Evolutionary conservation across 2,329 filamentous ascomycete genomes (phyloP), one percentile per base, ranked within the genome.

Genomic region (Stagonosporopsis rhizophila): DNA sequence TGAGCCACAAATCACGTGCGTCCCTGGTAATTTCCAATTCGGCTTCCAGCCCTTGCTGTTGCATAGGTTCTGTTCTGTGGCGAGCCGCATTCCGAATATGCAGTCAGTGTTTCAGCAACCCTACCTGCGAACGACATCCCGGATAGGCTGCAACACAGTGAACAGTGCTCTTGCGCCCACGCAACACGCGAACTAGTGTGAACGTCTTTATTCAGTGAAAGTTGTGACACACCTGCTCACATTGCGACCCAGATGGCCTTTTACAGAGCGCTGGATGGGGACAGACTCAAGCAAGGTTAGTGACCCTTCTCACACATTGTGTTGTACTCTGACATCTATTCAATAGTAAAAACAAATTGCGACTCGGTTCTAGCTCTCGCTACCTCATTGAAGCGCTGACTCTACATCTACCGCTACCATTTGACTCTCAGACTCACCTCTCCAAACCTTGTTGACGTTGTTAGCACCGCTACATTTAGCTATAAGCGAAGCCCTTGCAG

Each of bases 81-180:
- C 47, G 57, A 50, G 55, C 49, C 52, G 52, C 50, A 46, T 53
- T 32, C 56, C 39, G 49, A 51, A 37, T 47, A 51, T 58, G 62
- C 53, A 54, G 49, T 58, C 47, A 53, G 55, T 51, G 66, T 69
- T 70, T 72, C 66, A 67, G 39, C 44, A 44, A 44, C 51, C 51
- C 51, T 51, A 61, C 49, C 64, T 53, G 53, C 62, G 62, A 64
- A 42, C 50, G 38, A 50, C 42, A 42, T 42, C 42, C 38, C 60
- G 67, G 64, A 61, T 64, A 69, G 67, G 58, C 68, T 63, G 67
- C 66, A 64, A 68, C 67, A 70, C 69, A 62, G 60, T 60, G 65
- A 65, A 58, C 56, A 62, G 49, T 62, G 60, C 60, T 59, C 55
- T 56, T 66, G 58, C 68, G 72, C 70, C 69, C 65, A 69, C 64